phyloP scores from a whole-genome alignment of 2,329 filamentous ascomycete genomes.

The Rhynchosporium agropyri region DNA sequence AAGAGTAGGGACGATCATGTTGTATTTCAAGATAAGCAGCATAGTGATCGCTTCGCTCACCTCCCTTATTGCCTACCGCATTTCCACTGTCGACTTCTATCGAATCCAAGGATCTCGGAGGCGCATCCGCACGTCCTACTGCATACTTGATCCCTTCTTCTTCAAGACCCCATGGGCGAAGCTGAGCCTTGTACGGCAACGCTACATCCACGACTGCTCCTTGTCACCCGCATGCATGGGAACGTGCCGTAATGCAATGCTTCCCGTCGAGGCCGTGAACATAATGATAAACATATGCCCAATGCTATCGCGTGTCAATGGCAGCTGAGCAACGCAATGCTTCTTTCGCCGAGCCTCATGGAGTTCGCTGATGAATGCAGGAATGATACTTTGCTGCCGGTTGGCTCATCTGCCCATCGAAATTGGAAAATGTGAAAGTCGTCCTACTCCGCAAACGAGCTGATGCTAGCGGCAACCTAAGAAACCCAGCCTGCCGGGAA shows the following conservation, averaged over 20 bases:
- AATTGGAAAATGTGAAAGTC: not conserved
- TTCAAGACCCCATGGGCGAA: not conserved
- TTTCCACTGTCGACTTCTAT: not conserved
- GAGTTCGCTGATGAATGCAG: not conserved
- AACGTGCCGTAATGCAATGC: not conserved
- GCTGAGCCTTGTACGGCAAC: constrained; percentile 8
- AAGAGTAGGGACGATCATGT: constrained; percentile 9
- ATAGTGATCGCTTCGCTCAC: not conserved
- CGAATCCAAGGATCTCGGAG: not conserved
- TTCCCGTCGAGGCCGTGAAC: not conserved
- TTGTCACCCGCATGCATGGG: not conserved
- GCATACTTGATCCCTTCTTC: too few relatives aligned
- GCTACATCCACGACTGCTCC: constrained; percentile 7
- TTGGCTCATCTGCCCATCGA: not conserved
- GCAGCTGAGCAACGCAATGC: not conserved
- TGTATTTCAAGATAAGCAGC: not conserved
- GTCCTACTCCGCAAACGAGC: not conserved
- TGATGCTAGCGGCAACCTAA: not conserved
- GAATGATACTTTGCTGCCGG: not conserved
- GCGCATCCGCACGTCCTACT: not conserved
- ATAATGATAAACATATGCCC: not conserved
- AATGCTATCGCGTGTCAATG: not conserved
- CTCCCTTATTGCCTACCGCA: not conserved
- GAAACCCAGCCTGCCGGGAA: constrained; percentile 13
- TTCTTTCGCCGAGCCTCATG: not conserved